These are phyloP conservation scores for Bretschneidera sinensis DNA, from an alignment of 345 rosid genomes.

Conservation along the genomic window DNA sequence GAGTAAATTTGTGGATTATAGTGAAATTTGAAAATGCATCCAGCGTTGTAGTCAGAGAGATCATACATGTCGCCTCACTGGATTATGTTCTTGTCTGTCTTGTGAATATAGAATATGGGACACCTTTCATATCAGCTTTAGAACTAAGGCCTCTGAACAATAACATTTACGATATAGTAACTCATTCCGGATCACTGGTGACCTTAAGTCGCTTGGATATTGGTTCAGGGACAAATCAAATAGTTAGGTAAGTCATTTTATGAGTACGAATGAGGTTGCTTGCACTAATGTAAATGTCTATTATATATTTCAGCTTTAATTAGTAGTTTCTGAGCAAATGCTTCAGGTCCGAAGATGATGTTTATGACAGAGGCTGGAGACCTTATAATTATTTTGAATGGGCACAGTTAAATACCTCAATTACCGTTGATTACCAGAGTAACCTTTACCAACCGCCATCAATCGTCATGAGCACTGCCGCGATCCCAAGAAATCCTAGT, in stretches of 20 bases:
- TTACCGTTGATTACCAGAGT: slow-evolving; percentile 14
- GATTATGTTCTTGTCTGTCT: slow-evolving; percentile 29
- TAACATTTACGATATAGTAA: slow-evolving; percentile 2
- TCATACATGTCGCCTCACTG: slow-evolving; percentile 18
- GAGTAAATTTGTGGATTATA: slow-evolving; percentile 23
- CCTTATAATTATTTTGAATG: slow-evolving; percentile 1
- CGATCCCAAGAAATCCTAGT: slow-evolving; percentile 14
- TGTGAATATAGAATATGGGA: slow-evolving; percentile 35
- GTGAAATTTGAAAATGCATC: slow-evolving; percentile 19
- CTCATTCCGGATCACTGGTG: slow-evolving; percentile 19
- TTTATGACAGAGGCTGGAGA: slow-evolving; percentile 26
- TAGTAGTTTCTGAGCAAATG: no score
- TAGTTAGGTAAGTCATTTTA: no score
- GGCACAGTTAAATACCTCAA: slow-evolving; percentile 1
- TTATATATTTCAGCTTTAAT: neutral
- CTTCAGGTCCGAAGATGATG: slow-evolving; percentile 29
- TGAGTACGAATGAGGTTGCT: no score
- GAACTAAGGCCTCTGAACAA: slow-evolving; percentile 18
- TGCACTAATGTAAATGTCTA: no score
- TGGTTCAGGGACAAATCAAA: slow-evolving; percentile 16
- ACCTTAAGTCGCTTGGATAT: slow-evolving; percentile 14
- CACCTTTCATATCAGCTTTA: no score
- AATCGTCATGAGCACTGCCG: slow-evolving; percentile 34
- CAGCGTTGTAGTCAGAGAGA: slow-evolving; percentile 19
- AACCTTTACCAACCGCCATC: slow-evolving; percentile 24